Evolutionary conservation across 352 stramenopile genomes (phyloP), one percentile per base, ranked within the genome.

Genomic region (Phytophthora chlamydospora): DNA sequence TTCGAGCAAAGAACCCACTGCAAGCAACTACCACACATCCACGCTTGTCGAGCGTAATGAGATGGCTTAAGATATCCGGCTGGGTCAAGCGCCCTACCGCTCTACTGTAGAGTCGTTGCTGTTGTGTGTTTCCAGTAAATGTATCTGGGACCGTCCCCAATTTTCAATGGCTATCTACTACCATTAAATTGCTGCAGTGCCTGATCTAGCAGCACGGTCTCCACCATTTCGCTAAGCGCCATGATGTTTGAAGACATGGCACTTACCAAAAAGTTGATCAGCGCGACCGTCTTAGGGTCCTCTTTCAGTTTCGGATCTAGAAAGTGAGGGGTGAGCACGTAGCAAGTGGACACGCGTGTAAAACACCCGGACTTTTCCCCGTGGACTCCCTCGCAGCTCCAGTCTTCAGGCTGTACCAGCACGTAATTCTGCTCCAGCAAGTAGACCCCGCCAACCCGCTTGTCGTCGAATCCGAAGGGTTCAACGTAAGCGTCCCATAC

Each of bases 351-450:
- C 24, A 90, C 52, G 14, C 83, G 68, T 33, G 76, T 71, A 41
- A 49, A 77, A 12, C 21, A 54, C 34, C 53, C 29, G 63, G 60
- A 71, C 19, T 44, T 44, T 17, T 0, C 12, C 2, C 34, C 54
- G 14, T 39, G 21, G 31, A 9, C 6, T 62, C 31, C n/a, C 50
- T 54, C 14, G 35, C 44, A 34, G 47, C 35, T 50, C 46, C 68
- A 46, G 44, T 64, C n/a, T 63, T 58, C 60, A 32, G 59, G 74
- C 40, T 79, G 61, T 17, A 88, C 56, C 44, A 90, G 53, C 44
- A 90, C 76, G 58, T 86, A 88, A n/a, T 74, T 76, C 16, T 83
- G 71, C 52, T 90, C 76, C 5, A 71, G 48, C 41, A 88, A 86
- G 41, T 69, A 74, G 13, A 79, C 63, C 5, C 69, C 78, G 1